phyloP scores from a whole-genome alignment of 2,329 filamentous ascomycete species.

The Dothistroma pini region DNA sequence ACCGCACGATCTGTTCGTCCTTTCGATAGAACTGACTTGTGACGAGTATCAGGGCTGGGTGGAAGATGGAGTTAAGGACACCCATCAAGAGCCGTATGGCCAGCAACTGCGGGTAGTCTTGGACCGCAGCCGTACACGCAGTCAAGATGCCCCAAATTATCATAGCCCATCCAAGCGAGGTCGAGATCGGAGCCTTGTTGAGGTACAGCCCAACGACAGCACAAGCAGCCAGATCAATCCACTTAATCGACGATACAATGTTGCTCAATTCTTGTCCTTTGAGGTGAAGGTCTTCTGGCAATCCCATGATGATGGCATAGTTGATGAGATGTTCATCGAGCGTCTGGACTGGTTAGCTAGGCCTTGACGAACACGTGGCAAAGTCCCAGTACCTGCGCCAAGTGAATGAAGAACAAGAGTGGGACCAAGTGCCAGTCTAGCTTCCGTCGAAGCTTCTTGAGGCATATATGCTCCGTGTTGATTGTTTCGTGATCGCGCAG shows the following conservation, averaged over 20 bases:
- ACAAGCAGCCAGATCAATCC: constrained; percentile 16
- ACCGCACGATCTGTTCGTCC: constrained; percentile 59
- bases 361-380: too few species aligned
- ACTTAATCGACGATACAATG: constrained; percentile 18
- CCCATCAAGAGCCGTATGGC: constrained; percentile 19
- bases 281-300: constrained; percentile 19
- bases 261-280: constrained; percentile 22
- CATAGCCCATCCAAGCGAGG: constrained; percentile 14
- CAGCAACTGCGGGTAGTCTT: constrained; percentile 24
- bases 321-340: constrained; percentile 57
- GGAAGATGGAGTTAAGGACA: constrained; percentile 12
- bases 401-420: constrained; percentile 14
- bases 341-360: background rate
- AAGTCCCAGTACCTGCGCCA: constrained; percentile 3
- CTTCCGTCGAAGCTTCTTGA: constrained; percentile 15
- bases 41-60: constrained; percentile 18
- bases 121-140: constrained; percentile 16
- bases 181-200: constrained; percentile 42
- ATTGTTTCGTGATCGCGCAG: background rate
- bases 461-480: background rate
- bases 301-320: constrained; percentile 64
- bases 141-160: constrained; percentile 15
- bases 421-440: constrained; percentile 22
- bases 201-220: constrained; percentile 24
- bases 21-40: constrained; percentile 27